Evolutionary conservation across 2,329 filamentous ascomycete genomes (phyloP).

Genomic region (Dactylonectria estremocensis): DNA sequence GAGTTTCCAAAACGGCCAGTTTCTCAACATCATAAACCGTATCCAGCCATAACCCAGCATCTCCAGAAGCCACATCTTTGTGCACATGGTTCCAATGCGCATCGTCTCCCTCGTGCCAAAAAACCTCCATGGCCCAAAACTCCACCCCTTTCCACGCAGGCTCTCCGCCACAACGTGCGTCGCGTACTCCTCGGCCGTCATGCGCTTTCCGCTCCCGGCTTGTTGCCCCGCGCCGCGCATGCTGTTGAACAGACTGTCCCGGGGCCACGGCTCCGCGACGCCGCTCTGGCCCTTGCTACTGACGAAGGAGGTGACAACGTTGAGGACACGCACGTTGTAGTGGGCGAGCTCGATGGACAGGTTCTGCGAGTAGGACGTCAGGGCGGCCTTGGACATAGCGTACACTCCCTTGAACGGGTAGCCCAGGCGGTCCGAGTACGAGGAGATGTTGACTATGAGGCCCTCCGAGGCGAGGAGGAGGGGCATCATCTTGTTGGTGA

Average conservation of each 20-base stretch:
- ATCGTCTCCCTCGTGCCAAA: constrained; percentile 27
- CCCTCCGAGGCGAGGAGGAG: constrained; percentile 52
- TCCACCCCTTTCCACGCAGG: constrained; percentile 30
- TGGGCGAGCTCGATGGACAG: constrained; percentile 57
- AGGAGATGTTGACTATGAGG: constrained; percentile 58
- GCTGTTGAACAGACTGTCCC: constrained; percentile 28
- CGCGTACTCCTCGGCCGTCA: constrained; percentile 29
- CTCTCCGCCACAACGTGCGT: constrained; percentile 27
- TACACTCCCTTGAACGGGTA: constrained; percentile 55
- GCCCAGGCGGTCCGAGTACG: constrained; percentile 44
- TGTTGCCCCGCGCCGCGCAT: constrained; percentile 26
- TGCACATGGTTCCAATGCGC: constrained; percentile 19
- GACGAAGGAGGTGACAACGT: constrained; percentile 31
- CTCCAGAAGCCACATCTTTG: constrained; percentile 25
- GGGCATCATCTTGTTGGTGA: constrained; percentile 56
- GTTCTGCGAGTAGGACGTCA: constrained; percentile 54
- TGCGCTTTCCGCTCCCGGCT: constrained; percentile 27
- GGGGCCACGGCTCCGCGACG: constrained; percentile 23
- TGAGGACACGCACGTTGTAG: constrained; percentile 45
- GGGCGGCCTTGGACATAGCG: constrained; percentile 59
- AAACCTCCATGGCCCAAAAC: constrained; percentile 26
- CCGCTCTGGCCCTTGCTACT: constrained; percentile 28
- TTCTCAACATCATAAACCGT: constrained; percentile 25
- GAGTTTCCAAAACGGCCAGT: constrained; percentile 29
- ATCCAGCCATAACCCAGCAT: constrained; percentile 28